phyloP scores from a whole-genome alignment of 2,329 filamentous ascomycete species.

The Fonsecaea monophora region DNA sequence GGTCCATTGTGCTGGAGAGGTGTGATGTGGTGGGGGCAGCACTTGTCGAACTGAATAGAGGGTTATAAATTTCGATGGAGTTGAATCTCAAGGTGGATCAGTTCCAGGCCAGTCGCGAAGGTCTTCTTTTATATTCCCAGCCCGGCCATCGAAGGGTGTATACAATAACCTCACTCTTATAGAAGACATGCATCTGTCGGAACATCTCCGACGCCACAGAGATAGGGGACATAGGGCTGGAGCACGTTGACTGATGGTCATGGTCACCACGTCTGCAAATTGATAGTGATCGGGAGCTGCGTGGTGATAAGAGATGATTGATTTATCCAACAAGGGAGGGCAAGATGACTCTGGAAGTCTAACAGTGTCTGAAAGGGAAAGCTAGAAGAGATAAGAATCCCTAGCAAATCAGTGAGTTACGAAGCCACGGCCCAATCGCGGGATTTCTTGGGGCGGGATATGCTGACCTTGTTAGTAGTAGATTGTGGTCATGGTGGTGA shows the following conservation, averaged over 20 bases:
- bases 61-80: background rate
- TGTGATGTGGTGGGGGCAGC: background rate
- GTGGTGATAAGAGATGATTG: slow-evolving; percentile 8
- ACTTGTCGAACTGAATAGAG: background rate
- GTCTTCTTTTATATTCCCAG: slow-evolving; percentile 9
- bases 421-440: background rate
- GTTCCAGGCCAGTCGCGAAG: background rate
- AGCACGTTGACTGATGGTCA: slow-evolving; percentile 5
- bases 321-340: slow-evolving; percentile 3
- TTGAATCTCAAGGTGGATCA: background rate
- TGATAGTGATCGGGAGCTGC: slow-evolving; percentile 4
- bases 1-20: slow-evolving; percentile 3
- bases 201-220: slow-evolving; percentile 7
- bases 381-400: slow-evolving; percentile 12
- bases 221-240: background rate
- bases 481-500: too few species aligned
- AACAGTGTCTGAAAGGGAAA: background rate
- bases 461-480: too few species aligned
- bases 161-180: background rate
- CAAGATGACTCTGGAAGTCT: background rate
- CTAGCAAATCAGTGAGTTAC: background rate
- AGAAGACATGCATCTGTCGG: background rate
- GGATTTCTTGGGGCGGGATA: background rate
- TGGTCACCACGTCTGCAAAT: background rate
- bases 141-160: background rate